Conservation (phyloP, 805 yeast genomes). For the Candida suzukii region DNA sequence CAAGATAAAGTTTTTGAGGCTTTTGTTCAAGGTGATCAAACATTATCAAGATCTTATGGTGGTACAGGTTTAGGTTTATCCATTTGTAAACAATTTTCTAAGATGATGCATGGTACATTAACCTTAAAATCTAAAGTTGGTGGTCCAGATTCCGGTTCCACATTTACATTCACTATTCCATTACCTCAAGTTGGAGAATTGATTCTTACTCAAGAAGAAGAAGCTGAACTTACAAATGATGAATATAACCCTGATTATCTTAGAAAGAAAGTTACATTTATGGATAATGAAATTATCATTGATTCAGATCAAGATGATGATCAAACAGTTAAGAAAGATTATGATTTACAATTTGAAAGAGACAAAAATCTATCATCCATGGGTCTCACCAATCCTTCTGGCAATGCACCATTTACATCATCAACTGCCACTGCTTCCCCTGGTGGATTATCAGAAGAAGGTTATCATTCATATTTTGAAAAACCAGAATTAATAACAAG, state of each 20-base stretch:
- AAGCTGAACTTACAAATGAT: conserved; percentile 48
- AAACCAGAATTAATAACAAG: conserved; percentile 39
- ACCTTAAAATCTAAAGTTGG: conserved; percentile 69
- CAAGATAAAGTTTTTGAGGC: conserved; percentile 91
- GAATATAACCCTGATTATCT: conserved; percentile 54
- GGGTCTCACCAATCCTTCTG: not conserved
- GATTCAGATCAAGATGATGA: conserved; percentile 1
- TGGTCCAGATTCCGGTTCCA: conserved; percentile 51
- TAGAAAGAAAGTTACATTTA: conserved; percentile 43
- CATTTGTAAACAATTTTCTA: conserved; percentile 79
- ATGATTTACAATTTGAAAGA: not conserved
- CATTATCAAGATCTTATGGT: conserved; percentile 83
- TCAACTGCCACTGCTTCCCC: not conserved
- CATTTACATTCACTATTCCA: conserved; percentile 76
- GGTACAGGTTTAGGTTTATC: conserved; percentile 59
- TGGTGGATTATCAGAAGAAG: conserved; percentile 5
- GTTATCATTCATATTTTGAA: conserved; percentile 22
- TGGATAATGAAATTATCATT: conserved; percentile 8
- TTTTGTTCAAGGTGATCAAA: conserved; percentile 95
- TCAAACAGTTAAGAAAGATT: not conserved
- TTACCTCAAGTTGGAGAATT: conserved; percentile 58
- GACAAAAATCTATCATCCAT: not conserved
- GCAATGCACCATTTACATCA: not conserved
- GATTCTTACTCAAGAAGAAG: conserved; percentile 21
- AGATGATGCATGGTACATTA: conserved; percentile 81